A percentile compares a stretch with the other conserved stretches of the same genome.
Conservation (phyloP, 257 asterid genomes). For the Jasminum sambac region DNA sequence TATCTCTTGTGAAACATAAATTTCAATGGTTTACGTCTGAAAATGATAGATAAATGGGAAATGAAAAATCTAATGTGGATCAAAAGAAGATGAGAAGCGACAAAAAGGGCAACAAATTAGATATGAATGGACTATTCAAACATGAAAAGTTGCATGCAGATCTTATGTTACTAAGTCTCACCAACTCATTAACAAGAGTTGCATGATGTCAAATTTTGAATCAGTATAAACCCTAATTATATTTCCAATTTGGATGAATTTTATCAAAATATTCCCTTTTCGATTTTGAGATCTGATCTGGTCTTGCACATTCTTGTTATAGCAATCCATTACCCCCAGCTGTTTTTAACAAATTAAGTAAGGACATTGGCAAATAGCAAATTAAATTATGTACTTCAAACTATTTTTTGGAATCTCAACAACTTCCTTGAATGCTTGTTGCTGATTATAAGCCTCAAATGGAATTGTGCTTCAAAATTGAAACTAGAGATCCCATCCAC, state of each 20-base stretch:
- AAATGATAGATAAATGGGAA: no score
- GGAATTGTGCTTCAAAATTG: not conserved
- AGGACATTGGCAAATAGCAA: constrained; percentile 27
- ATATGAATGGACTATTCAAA: constrained; percentile 57
- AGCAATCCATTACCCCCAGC: not conserved
- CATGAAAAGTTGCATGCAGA: constrained; percentile 36
- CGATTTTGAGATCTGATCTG: not conserved
- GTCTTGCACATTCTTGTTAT: constrained; percentile 1
- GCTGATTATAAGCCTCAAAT: not conserved
- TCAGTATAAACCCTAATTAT: not conserved
- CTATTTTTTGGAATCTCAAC: constrained; percentile 40
- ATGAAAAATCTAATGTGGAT: not conserved
- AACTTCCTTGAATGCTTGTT: constrained; percentile 17
- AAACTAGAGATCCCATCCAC: not conserved
- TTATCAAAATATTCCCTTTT: not conserved
- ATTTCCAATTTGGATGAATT: constrained; percentile 19
- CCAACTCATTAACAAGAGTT: constrained; percentile 53
- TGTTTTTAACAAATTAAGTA: constrained; percentile 9
- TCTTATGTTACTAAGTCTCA: constrained; percentile 40
- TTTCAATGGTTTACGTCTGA: not conserved
- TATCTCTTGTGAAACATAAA: not conserved
- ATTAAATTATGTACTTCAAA: constrained; percentile 3
- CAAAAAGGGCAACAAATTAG: constrained; percentile 17
- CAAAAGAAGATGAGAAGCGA: not conserved
- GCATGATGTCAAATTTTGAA: constrained; percentile 44